Conservation (phyloP, 371 early-diverging fungal genomes). For the Mortierella sp. region DNA sequence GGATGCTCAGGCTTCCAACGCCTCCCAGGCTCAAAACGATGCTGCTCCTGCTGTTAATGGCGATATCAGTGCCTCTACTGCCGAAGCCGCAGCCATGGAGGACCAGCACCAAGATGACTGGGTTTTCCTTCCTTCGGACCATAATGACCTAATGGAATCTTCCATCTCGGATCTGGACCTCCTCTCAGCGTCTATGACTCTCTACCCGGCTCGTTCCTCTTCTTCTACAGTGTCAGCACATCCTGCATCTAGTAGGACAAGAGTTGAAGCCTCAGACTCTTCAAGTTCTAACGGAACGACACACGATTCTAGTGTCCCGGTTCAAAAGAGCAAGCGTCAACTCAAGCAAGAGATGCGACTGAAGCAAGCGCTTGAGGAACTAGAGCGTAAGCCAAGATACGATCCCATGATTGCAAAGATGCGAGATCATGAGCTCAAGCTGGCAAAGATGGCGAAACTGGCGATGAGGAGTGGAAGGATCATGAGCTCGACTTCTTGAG, state of each 20-base stretch:
- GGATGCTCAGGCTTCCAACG: slow-evolving; percentile 30
- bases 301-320: not conserved
- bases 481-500: slow-evolving; percentile 16
- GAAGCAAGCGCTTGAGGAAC: slow-evolving; percentile 25
- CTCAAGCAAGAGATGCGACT: slow-evolving; percentile 42
- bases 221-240: slow-evolving; percentile 4
- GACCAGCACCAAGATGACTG: slow-evolving; percentile 42
- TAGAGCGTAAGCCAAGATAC: slow-evolving; percentile 36
- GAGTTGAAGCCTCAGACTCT: slow-evolving; percentile 2
- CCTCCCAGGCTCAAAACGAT: not conserved
- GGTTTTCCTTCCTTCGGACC: slow-evolving; percentile 48
- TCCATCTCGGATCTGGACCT: slow-evolving; percentile 46
- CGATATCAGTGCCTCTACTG: not conserved
- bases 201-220: slow-evolving; percentile 17
- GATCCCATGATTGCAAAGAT: slow-evolving; percentile 47
- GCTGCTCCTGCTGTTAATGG: not conserved
- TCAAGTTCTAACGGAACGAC: not conserved
- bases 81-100: not conserved
- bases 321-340: slow-evolving; percentile 42
- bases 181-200: slow-evolving; percentile 44
- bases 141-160: slow-evolving; percentile 36
- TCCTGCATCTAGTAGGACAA: slow-evolving; percentile 29
- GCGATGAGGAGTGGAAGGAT: slow-evolving; percentile 28
- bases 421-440: slow-evolving; percentile 38
- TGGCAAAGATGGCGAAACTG: slow-evolving; percentile 35